These are phyloP conservation scores for Prunus mongolica DNA, from an alignment of 306 rosid species.

Conservation along the genomic window DNA sequence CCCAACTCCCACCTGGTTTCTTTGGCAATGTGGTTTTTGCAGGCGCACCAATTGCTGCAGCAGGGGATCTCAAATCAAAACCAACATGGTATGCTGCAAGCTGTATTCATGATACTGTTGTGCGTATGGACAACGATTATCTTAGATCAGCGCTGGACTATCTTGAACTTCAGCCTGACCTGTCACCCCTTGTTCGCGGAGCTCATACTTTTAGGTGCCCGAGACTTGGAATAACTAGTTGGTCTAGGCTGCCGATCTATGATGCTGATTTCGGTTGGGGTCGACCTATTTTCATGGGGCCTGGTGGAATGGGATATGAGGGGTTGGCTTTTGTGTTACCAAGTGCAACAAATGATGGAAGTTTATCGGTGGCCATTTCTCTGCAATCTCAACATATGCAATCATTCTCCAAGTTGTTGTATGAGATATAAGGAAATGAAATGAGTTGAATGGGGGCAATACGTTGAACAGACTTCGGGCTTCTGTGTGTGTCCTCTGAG, in stretches of 20 bases:
- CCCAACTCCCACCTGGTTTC: constrained; percentile 71
- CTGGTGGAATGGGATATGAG: constrained; percentile 75
- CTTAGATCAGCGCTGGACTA: constrained; percentile 71
- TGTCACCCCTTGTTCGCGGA: constrained; percentile 66
- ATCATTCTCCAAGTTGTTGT: constrained; percentile 13
- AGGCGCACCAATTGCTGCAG: constrained; percentile 55
- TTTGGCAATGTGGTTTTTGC: constrained; percentile 78
- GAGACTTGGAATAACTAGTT: constrained; percentile 82
- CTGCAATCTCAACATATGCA: constrained; percentile 17
- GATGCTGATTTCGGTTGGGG: constrained; percentile 98
- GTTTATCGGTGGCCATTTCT: constrained; percentile 24
- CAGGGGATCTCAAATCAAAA: constrained; percentile 60
- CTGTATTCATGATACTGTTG: constrained; percentile 54
- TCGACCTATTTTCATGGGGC: constrained; percentile 89
- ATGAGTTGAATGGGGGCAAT: too few species aligned
- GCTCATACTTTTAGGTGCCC: constrained; percentile 78
- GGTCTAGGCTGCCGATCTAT: constrained; percentile 86
- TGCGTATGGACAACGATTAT: constrained; percentile 60
- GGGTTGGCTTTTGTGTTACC: constrained; percentile 70
- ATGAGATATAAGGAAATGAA: constrained; percentile 9
- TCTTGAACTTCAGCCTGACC: constrained; percentile 66
- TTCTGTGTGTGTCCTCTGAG: too few species aligned
- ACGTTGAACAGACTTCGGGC: too few species aligned
- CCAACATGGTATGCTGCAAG: constrained; percentile 78
- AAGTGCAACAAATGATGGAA: constrained; percentile 60